Base-by-base conservation (phyloP, 495 filamentous ascomycete genomes). In the Penicillium egyptiacum region DNA sequence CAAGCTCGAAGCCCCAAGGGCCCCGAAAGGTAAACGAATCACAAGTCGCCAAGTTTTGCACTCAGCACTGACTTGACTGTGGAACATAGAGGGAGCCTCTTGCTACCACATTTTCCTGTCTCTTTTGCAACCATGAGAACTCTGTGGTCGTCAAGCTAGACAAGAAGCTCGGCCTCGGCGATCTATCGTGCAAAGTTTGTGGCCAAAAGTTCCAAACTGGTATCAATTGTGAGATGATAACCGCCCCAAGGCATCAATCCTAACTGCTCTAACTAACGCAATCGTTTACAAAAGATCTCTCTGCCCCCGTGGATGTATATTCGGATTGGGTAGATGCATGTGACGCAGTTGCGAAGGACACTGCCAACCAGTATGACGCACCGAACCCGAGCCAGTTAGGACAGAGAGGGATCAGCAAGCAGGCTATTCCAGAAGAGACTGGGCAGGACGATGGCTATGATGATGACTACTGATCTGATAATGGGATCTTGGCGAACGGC, bases 271-370 rank as follows among this genome's bases (percentile, higher is more conserved):
- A 30, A 50, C 60, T 60, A 19, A 58, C 25, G 23, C 22, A 48
- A 20, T 20, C 28, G 33, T 20, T 26, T 49, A 9, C 26, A 28
- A 1, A 50, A 96, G 91, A 92, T 68, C 85, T 98, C 53, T 93
- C 91, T 35, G 88, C 88, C 16, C 81, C 89, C 1, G 91, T 98
- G 28, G 94, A 98, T 65, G 93, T 98, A 16, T 98, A 98, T 68
- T 90, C 90, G 30, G 95, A 97, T 67, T 98, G 94, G 94, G 88
- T 98, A 50, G 94, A 98, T 75, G 94, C 94, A 35, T 96, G 94
- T 69, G 93, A 96, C 77, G 83, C 80, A 39, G 85, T 88, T 42
- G 86, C 87, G 14, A 87, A 88, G 62, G 79, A 85, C 49, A 80
- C 76, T 43, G 73, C 77, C 57, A 74, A 81, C 62, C 79, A 81